phyloP scores from a whole-genome alignment of 1,284 basidiomycete genomes.

The Puccinia triticina region DNA sequence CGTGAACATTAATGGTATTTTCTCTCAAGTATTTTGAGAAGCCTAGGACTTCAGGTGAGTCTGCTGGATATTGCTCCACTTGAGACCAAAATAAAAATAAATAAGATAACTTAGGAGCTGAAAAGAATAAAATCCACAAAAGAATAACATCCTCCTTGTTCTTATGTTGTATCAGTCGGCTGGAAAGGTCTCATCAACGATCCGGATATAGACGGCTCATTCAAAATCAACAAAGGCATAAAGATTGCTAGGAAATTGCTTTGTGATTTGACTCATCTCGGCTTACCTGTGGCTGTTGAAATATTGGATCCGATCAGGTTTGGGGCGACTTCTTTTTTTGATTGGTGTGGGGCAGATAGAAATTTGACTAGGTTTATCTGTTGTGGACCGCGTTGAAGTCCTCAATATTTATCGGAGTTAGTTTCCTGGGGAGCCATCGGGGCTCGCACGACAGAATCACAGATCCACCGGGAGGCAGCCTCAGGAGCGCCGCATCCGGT shows the following conservation, averaged over 20 bases:
- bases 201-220: slow-evolving; percentile 76
- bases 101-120: no score
- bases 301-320: slow-evolving; percentile 64
- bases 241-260: slow-evolving; percentile 85
- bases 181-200: slow-evolving; percentile 99
- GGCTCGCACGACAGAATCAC: slow-evolving; percentile 93
- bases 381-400: slow-evolving; percentile 62
- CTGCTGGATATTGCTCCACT: no score
- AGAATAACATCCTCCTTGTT: no score
- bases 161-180: no score
- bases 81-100: no score
- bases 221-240: slow-evolving; percentile 94
- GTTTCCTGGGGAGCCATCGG: slow-evolving; percentile 98
- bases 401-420: slow-evolving; percentile 93
- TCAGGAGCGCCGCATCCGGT: slow-evolving; percentile 87
- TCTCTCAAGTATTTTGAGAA: slow-evolving; percentile 65
- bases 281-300: slow-evolving; percentile 61
- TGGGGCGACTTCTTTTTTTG: no score
- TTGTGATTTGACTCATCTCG: slow-evolving; percentile 78
- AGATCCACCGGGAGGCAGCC: slow-evolving; percentile 76
- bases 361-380: slow-evolving; percentile 66
- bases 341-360: no score
- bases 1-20: not conserved
- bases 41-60: slow-evolving; percentile 93
- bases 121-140: no score